Conservation (phyloP, 441 rosid genomes). For the Sinapis alba region DNA sequence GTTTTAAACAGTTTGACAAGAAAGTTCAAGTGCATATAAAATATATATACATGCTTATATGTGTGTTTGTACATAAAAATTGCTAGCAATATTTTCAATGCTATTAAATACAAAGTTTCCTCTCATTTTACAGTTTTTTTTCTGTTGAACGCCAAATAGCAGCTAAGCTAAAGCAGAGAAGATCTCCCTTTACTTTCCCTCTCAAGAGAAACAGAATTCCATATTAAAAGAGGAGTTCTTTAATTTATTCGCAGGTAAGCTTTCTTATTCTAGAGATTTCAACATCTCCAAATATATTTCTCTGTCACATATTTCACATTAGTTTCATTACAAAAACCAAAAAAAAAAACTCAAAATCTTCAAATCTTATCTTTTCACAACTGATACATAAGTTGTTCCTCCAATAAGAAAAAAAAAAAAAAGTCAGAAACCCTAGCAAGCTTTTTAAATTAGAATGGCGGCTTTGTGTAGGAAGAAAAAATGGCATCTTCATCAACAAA, state of each 20-base stretch:
- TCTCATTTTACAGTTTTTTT: slow-evolving; percentile 36
- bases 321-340: background rate
- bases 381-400: slow-evolving; percentile 1
- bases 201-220: slow-evolving; percentile 26
- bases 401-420: background rate
- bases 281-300: slow-evolving; percentile 15
- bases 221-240: slow-evolving; percentile 22
- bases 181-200: slow-evolving; percentile 32
- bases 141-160: slow-evolving; percentile 20
- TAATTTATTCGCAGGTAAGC: slow-evolving; percentile 25
- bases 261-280: slow-evolving; percentile 27
- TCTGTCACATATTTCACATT: slow-evolving; percentile 9
- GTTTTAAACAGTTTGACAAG: slow-evolving; percentile 38
- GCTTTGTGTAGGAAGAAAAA: slow-evolving; percentile 38
- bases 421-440: slow-evolving; percentile 15
- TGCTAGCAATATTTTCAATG: slow-evolving; percentile 20
- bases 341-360: background rate
- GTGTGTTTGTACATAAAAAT: background rate
- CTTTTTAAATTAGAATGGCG: background rate
- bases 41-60: background rate
- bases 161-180: slow-evolving; percentile 35
- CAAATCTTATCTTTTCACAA: background rate
- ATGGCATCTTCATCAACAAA: slow-evolving; percentile 82
- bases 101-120: slow-evolving; percentile 21
- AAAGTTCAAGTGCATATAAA: slow-evolving; percentile 26